A percentile compares a stretch with the other conserved stretches of the same genome.
phyloP scores from a whole-genome alignment of 441 rosid genomes.

The Biscutella laevigata region DNA sequence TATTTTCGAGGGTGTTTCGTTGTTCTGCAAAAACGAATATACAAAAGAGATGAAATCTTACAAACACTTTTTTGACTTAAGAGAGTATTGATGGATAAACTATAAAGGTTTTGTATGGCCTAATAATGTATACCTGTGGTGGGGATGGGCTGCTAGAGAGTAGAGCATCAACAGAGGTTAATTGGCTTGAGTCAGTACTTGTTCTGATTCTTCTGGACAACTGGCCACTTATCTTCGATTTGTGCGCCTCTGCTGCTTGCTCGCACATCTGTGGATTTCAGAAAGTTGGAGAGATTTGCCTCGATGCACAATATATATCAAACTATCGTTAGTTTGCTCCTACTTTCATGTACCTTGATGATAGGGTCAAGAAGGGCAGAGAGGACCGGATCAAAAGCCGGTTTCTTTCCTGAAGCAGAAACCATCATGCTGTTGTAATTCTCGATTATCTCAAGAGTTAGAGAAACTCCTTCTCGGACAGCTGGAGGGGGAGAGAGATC shows the following conservation, averaged over 20 bases:
- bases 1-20: constrained; percentile 71
- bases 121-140: constrained; percentile 42
- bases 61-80: neutral
- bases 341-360: constrained; percentile 49
- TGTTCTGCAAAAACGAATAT: constrained; percentile 42
- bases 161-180: constrained; percentile 84
- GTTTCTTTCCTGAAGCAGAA: constrained; percentile 52
- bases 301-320: neutral
- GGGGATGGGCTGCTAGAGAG: constrained; percentile 46
- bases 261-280: constrained; percentile 71
- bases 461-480: constrained; percentile 83
- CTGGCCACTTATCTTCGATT: constrained; percentile 53
- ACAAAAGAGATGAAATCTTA: neutral
- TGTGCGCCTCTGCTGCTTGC: constrained; percentile 92
- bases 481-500: constrained; percentile 95
- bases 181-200: constrained; percentile 53
- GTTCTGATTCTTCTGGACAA: constrained; percentile 57
- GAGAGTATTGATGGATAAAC: neutral
- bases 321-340: neutral
- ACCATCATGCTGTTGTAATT: constrained; percentile 81
- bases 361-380: constrained; percentile 89
- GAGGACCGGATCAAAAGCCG: constrained; percentile 69
- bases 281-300: neutral
- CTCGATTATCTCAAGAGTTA: constrained; percentile 82
- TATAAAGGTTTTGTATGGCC: neutral